Base-by-base conservation (phyloP, 768 basidiomycete species). In the Russula earlei region DNA sequence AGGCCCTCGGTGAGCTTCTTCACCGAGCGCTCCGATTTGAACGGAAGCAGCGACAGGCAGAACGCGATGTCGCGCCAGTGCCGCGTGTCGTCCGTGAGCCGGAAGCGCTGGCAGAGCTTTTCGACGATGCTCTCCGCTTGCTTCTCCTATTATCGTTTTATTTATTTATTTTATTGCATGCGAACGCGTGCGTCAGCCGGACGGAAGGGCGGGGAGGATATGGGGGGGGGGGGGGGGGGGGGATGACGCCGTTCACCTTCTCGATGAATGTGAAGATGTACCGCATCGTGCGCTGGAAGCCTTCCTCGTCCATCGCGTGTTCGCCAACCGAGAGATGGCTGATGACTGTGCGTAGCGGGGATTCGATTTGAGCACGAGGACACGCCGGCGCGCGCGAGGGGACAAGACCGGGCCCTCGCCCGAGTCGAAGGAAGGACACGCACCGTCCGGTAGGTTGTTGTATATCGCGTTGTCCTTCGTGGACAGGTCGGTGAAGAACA, bases 401-500 rank as follows among this genome's bases (percentile, higher is more conserved):
- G 9, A 4, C 3, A 44, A 19, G 51, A 17, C 38, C n/a, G n/a
- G n/a, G n/a, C n/a, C n/a, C n/a, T n/a, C n/a, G n/a, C n/a, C n/a
- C n/a, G n/a, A n/a, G n/a, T n/a, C n/a, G n/a, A n/a, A n/a, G n/a
- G n/a, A 22, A 40, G 12, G 11, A 1, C 55, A 56, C 83, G 33
- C 64, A 89, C 90, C 88, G 71, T 99, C 96, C 2, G 94, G 96
- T 64, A 99, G 71, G 69, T 99, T 99, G 71, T 98, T 98, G 68
- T 98, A 97, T 55, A 99, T 94, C 7, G 94, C 96, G 67, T 99
- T 99, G 64, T 98, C 96, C 72, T 98, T 99, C 25, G 91, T 93
- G 33, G 91, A 86, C 50, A 99, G 72, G 67, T 98, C 94, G 20
- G 82, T 87, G 75, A 99, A 99, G 82, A 99, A 99, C 48, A 99